Percentiles rank a stretch among this genome's conserved stretches.
phyloP scores from a whole-genome alignment of 768 basidiomycete genomes.

The Boletellus ananas region DNA sequence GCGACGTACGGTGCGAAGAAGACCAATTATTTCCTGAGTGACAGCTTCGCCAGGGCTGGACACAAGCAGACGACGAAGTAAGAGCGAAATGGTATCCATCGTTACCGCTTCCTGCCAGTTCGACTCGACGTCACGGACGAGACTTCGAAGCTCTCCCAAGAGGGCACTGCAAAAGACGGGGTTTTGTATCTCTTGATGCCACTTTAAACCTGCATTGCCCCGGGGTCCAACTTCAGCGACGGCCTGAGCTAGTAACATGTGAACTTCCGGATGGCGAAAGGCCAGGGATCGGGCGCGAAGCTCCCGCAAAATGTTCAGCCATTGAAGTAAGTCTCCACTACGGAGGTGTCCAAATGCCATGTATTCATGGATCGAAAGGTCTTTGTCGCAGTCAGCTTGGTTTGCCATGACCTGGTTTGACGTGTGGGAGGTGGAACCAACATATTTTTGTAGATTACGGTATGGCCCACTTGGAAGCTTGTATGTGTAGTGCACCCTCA shows the following conservation, averaged over 20 bases:
- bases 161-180: slow-evolving; percentile 33
- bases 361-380: slow-evolving; percentile 43
- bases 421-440: slow-evolving; percentile 33
- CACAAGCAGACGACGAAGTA: slow-evolving; percentile 35
- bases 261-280: slow-evolving; percentile 38
- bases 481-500: slow-evolving; percentile 28
- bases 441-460: slow-evolving; percentile 33
- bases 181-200: slow-evolving; percentile 37
- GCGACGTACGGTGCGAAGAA: slow-evolving; percentile 32
- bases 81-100: slow-evolving; percentile 30
- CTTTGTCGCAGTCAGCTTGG: slow-evolving; percentile 38
- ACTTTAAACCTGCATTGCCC: slow-evolving; percentile 21
- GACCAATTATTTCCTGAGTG: slow-evolving; percentile 12
- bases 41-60: slow-evolving; percentile 14
- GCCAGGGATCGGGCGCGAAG: slow-evolving; percentile 35
- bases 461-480: slow-evolving; percentile 34
- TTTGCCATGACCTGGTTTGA: slow-evolving; percentile 41
- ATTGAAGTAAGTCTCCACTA: slow-evolving; percentile 43
- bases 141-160: slow-evolving; percentile 31
- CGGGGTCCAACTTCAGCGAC: slow-evolving; percentile 39
- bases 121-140: slow-evolving; percentile 32
- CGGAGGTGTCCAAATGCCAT: slow-evolving; percentile 44
- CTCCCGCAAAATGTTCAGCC: slow-evolving; percentile 48
- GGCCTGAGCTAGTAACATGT: slow-evolving; percentile 41
- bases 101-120: slow-evolving; percentile 39